Evolutionary conservation across 495 filamentous ascomycete species (phyloP), one percentile per base, ranked within the genome.

Genomic region (Penicillium alfredii): DNA sequence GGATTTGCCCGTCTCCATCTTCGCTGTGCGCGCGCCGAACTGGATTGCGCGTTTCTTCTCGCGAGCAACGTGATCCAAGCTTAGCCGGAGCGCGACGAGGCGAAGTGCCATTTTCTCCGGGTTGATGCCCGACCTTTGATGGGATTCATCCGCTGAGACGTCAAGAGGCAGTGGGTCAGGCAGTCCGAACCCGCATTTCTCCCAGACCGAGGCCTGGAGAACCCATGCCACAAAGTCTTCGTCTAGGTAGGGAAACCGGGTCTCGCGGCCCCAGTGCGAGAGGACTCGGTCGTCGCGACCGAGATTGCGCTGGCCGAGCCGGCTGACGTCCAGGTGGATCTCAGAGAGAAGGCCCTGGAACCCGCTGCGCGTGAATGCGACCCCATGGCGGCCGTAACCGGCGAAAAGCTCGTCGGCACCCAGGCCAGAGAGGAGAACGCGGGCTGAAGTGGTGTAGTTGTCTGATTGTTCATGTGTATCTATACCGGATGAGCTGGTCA

Each of bases 321-420:
- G 76, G 20, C 77, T 68, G 35, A 96, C 80, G 42, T 99, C 92
- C 1, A 96, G 72, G 35, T 88, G 71, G 6, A 99, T 80, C 58
- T 97, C 90, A 1, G 84, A 75, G 7, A 92, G 62, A 0, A 99
- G 74, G 2, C 81, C 86, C 3, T 59, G 33, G 49, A 82, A 86
- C 0, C 86, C 80, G 16, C 60, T 53, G 0, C 78, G 73, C 9
- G 69, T 61, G 49, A 83, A 95, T 1, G 89, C 86, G 4, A 79
- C 74, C 1, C 79, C 75, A 45, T 99, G 92, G 2, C 92, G 80
- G 8, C 78, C 78, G 51, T 99, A 99, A 4, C 92, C 92, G 12
- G 81, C 92, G 44, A 99, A 94, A 3, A 99, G 79, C 60, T 99
- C 92, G 54, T 99, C 92, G 3, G 92, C 92, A 2, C 92, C 92